Base-by-base conservation (phyloP, 129 eudicot genomes). In the Tagetes patula region DNA sequence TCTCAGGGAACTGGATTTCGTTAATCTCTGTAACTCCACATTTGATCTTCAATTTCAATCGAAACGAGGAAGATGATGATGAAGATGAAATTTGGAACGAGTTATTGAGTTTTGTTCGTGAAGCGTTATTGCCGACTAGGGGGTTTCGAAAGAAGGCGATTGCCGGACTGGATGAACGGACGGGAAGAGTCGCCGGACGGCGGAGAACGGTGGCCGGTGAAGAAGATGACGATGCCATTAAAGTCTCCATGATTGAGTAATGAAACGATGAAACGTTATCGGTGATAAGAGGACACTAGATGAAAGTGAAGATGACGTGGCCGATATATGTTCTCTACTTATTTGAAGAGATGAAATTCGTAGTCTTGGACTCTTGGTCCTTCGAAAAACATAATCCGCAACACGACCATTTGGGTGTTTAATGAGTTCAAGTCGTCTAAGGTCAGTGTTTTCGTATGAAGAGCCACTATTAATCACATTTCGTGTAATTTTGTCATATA, bases 1-100 rank as follows among this genome's bases (percentile, higher is more conserved):
- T 78, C 33, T 87, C 91, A 33, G 83, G 5, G 77, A 90, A 90
- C 40, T 87, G 76, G 11, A 62, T 71, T 72, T 85, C 96, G 62
- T 79, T 81, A 2, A 87, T 90, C 80, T 87, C 95, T 59, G 71
- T 32, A 30, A 84, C 87, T 40, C 81, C 88, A 13, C 94, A 85
- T 48, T 65, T 84, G 39, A 81, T 76, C 14, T 64, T 27, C 54
- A 71, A 12, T 39, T 69, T 81, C 3, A 65, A 55, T 45, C 55
- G 76, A n/a, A 48, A 67, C n/a, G 43, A n/a, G 7, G 67, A 31
- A 4, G 72, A 4, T 53, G 32, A 33, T 6, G 62, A 4, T 52
- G 33, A 36, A 31, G 64, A 31, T 11, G 45, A 38, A 1, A 11
- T 34, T 36, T 10, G 43, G 31, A 36, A 12, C 43, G 42, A 61